Conservation (phyloP, 179 eudicot genomes). For the Corrigiola litoralis region DNA sequence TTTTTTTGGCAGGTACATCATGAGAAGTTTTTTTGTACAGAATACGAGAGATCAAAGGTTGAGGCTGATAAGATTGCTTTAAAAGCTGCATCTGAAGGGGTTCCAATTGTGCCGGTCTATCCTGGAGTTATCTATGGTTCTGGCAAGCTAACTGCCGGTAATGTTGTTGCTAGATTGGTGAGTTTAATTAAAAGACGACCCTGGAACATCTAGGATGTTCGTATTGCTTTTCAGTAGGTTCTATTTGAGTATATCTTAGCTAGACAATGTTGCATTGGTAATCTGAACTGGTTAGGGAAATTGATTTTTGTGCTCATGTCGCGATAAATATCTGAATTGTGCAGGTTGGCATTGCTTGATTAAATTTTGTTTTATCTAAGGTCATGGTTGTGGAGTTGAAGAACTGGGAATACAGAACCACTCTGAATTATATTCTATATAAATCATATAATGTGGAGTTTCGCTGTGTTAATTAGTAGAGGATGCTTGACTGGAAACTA, state of each 20-base stretch:
- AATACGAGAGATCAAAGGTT: constrained; percentile 82
- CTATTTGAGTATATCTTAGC: not conserved
- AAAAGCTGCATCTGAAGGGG: constrained; percentile 79
- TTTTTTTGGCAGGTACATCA: constrained; percentile 51
- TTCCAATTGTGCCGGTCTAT: constrained; percentile 72
- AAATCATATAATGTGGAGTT: no score
- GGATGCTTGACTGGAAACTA: no score
- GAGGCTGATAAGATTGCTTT: constrained; percentile 76
- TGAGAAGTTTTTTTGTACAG: constrained; percentile 73
- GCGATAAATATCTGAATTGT: not conserved
- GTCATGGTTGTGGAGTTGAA: no score
- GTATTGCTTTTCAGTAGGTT: not conserved
- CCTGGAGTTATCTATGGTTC: constrained; percentile 96
- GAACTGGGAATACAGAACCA: no score
- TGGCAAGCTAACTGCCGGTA: constrained; percentile 82
- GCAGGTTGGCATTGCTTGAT: not conserved
- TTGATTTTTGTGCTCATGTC: not conserved
- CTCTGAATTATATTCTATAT: no score
- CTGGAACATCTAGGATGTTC: not conserved
- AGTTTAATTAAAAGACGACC: no score
- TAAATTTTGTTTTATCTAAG: not conserved
- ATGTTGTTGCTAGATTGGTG: constrained; percentile 72
- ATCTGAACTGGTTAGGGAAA: not conserved
- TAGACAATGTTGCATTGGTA: not conserved
- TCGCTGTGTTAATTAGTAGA: no score